These are phyloP conservation scores for Fimicolochytrium jonesii DNA, from an alignment of 192 early-diverging fungal species.

Conservation along the genomic window DNA sequence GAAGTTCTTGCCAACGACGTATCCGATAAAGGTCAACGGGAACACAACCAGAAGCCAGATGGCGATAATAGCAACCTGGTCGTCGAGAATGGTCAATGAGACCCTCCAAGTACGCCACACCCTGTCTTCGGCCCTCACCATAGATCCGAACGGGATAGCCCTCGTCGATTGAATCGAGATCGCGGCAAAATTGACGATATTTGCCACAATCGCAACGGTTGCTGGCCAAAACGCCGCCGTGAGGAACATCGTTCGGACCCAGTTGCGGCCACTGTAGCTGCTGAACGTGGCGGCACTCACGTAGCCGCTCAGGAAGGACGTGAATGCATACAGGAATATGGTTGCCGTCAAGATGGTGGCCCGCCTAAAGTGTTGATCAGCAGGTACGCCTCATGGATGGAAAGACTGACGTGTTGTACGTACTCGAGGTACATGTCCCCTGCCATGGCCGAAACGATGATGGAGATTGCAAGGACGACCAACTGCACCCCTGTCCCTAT, in stretches of 20 bases:
- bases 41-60: slow-evolving; percentile 84
- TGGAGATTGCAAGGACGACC: slow-evolving; percentile 21
- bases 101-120: too few species aligned
- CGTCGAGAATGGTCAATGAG: too few species aligned
- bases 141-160: slow-evolving; percentile 83
- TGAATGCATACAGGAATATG: slow-evolving; percentile 77
- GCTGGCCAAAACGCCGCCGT: slow-evolving; percentile 70
- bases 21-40: slow-evolving; percentile 78
- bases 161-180: slow-evolving; percentile 76
- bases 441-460: slow-evolving; percentile 35
- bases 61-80: slow-evolving; percentile 66
- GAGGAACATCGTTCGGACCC: slow-evolving; percentile 62
- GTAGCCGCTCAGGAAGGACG: slow-evolving; percentile 66
- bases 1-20: slow-evolving; percentile 66
- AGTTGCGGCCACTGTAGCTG: slow-evolving; percentile 52
- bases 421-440: slow-evolving; percentile 44
- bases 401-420: too few species aligned
- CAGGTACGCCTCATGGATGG: too few species aligned
- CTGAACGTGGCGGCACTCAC: slow-evolving; percentile 62
- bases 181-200: slow-evolving; percentile 81
- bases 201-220: slow-evolving; percentile 45
- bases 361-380: slow-evolving; percentile 41
- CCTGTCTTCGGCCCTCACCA: slow-evolving; percentile 50
- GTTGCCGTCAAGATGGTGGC: slow-evolving; percentile 71
- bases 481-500: slow-evolving; percentile 76